Evolutionary conservation across 805 yeast genomes (phyloP).

Genomic region (Pichia insulana): DNA sequence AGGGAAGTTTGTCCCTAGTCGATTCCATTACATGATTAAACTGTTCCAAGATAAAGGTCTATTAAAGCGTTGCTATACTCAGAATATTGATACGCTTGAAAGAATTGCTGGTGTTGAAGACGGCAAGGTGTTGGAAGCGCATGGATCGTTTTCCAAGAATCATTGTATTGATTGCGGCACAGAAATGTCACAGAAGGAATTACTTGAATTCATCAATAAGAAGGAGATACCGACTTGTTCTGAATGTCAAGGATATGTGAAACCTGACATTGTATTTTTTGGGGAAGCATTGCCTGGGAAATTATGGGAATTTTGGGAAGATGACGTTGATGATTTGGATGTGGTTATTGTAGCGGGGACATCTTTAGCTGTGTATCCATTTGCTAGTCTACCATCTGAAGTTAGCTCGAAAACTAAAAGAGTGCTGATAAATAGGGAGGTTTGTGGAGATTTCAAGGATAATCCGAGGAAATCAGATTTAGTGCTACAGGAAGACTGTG

Average conservation of each 20-base stretch:
- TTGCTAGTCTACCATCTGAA: constrained; percentile 74
- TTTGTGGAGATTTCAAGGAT: constrained; percentile 61
- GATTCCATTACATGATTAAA: constrained; percentile 66
- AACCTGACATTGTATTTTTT: constrained; percentile 91
- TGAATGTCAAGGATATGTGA: constrained; percentile 66
- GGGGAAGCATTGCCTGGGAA: constrained; percentile 76
- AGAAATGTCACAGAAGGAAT: constrained; percentile 40
- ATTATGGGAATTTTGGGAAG: constrained; percentile 66
- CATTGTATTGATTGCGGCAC: constrained; percentile 72
- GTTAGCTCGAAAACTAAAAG: constrained; percentile 42
- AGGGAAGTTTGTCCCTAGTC: constrained; percentile 76
- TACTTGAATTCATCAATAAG: constrained; percentile 30
- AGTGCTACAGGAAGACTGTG: constrained; percentile 55
- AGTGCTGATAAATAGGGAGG: constrained; percentile 64
- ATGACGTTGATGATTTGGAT: constrained; percentile 42
- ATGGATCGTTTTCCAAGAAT: constrained; percentile 82
- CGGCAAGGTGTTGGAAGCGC: constrained; percentile 75
- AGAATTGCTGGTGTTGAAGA: constrained; percentile 68
- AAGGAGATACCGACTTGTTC: constrained; percentile 45
- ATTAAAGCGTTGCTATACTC: constrained; percentile 73
- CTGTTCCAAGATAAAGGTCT: constrained; percentile 55
- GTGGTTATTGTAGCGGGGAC: constrained; percentile 89
- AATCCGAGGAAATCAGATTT: constrained; percentile 53
- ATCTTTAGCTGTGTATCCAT: constrained; percentile 82
- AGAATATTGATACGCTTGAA: constrained; percentile 89